Percentiles rank a stretch among this genome's conserved stretches.
Conservation (phyloP, 192 early-diverging fungal species). For the Linnemannia zychae region DNA sequence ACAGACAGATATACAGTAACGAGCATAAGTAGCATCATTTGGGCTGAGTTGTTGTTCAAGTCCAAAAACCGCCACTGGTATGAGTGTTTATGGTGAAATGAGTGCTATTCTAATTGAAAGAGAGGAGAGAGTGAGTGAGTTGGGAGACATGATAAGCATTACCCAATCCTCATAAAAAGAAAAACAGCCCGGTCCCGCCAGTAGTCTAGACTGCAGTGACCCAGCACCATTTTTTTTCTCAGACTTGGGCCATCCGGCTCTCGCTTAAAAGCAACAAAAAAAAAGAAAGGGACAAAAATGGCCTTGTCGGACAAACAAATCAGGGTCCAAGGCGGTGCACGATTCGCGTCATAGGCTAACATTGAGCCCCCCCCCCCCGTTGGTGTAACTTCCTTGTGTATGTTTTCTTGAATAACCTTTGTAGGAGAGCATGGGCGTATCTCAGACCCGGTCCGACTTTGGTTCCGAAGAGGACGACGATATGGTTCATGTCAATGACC, state of each 20-base stretch:
- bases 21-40: background rate
- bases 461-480: conserved; percentile 51
- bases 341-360: conserved; percentile 1
- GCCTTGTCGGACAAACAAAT: conserved; percentile 7
- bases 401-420: background rate
- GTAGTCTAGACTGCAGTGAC: background rate
- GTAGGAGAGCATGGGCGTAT: conserved; percentile 50
- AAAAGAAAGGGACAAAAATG: conserved; percentile 1
- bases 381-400: background rate
- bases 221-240: background rate
- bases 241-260: background rate
- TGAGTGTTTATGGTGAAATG: background rate
- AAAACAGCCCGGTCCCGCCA: background rate
- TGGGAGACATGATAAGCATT: background rate
- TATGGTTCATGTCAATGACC: conserved; percentile 45
- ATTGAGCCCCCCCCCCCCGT: background rate
- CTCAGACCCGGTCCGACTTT: conserved; percentile 36
- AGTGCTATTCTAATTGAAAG: background rate
- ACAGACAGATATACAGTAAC: too few relatives aligned
- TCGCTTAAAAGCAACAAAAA: background rate
- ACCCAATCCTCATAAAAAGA: background rate
- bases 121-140: too few relatives aligned
- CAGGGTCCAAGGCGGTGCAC: background rate
- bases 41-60: background rate
- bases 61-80: background rate